Evolutionary conservation across 257 asterid genomes (phyloP), one percentile per base, ranked within the genome.

Genomic region (Capsicum baccatum): DNA sequence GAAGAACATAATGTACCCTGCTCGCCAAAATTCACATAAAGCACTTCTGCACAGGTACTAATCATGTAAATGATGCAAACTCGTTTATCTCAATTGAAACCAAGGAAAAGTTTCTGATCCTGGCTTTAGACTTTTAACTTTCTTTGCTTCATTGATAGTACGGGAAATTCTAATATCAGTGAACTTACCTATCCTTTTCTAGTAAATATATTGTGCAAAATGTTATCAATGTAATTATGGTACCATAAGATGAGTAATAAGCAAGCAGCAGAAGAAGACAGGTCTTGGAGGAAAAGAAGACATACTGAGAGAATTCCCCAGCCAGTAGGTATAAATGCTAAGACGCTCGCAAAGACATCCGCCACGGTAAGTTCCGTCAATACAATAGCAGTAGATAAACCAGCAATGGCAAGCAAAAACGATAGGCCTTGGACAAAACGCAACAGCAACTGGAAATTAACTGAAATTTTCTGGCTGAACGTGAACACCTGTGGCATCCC

Each of bases 221-320:
- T 52, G 81, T 52, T 9, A 26, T 50, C 63, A 50, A 26, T 76
- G 21, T 52, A 52, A 54, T 17, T 68, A 68, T 0, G 11, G 57
- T 44, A 44, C 5, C 37, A 10, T 44, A 17, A 70, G 57, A 70
- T 44, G 17, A 44, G 16, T 9, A 71, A 47, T 47, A 71, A 44
- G 79, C 39, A 71, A 71, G 79, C 8, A 71, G 79, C 16, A 71
- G 37, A 26, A 39, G 55, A 69, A 69, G 55, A 69, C 15, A 8
- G 8, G 55, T 39, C 21, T 69, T 26, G 9, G 59, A 54, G 15
- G 47, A 26, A 76, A 74, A 76, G 48, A 76, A 39, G 26, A 87
- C 94, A 89, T 93, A 94, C 99, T n/a, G 90, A 93, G n/a, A 96
- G 98, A 85, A 96, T 92, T 85, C 94, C 99, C 98, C 98, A 96